phyloP scores from a whole-genome alignment of 176 grass and related monocot genomes.

The Musa schizocarpa region DNA sequence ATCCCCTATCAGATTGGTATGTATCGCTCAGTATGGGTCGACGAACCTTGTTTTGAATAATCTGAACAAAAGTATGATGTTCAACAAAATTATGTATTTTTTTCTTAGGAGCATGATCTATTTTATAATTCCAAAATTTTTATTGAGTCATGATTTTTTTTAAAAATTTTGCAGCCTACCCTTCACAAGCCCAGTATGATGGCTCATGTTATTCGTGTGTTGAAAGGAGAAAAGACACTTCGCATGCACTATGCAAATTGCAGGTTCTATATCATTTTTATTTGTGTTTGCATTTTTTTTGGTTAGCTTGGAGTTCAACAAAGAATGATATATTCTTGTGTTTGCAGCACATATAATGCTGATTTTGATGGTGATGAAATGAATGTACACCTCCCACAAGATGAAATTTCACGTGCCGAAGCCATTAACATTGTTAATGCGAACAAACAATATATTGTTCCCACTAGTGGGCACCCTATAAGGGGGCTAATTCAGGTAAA shows the following conservation, averaged over 20 bases:
- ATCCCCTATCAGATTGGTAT: too few relatives aligned
- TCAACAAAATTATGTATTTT: too few relatives aligned
- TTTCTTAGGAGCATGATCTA: too few relatives aligned
- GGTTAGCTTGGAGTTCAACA: not conserved
- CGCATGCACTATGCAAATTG: slow-evolving; percentile 99
- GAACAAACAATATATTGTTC: slow-evolving; percentile 91
- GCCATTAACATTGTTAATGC: slow-evolving; percentile 88
- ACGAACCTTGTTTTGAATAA: too few relatives aligned
- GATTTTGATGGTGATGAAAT: slow-evolving; percentile 99
- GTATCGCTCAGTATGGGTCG: too few relatives aligned
- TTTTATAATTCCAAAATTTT: not conserved
- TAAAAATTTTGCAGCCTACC: slow-evolving; percentile 50
- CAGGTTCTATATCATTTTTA: slow-evolving; percentile 41
- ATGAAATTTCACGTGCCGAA: slow-evolving; percentile 94
- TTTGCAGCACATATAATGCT: slow-evolving; percentile 93
- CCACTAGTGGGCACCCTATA: slow-evolving; percentile 74
- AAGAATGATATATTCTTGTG: not conserved
- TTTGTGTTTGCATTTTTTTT: not conserved
- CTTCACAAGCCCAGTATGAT: slow-evolving; percentile 99
- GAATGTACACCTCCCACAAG: slow-evolving; percentile 96
- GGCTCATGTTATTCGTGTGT: slow-evolving; percentile 85
- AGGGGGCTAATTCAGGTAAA: slow-evolving; percentile 93
- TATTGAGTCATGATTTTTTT: not conserved
- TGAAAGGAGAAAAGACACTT: slow-evolving; percentile 87
- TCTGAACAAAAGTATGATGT: too few relatives aligned